Conservation (phyloP, 73 alveolate species). For the Effrenium voratum region DNA sequence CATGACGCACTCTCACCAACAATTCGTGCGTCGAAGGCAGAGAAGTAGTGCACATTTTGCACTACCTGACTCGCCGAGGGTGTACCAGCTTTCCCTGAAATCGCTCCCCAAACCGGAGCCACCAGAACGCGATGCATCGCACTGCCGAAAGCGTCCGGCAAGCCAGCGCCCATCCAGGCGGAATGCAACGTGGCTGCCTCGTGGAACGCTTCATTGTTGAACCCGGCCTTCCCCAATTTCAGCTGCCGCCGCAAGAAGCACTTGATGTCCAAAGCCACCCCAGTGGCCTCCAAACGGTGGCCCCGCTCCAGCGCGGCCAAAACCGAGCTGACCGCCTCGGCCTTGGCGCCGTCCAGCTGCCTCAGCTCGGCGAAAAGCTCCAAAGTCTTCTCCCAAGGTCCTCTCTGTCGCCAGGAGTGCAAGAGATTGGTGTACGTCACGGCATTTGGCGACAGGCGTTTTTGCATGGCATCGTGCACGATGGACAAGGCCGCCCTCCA, state of each 20-base stretch:
- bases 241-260: not conserved
- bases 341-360: not conserved
- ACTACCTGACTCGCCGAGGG: not conserved
- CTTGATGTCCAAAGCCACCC: not conserved
- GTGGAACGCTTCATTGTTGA: not conserved
- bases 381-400: constrained; percentile 37
- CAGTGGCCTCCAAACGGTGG: constrained; percentile 10
- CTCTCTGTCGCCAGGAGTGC: not conserved
- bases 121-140: not conserved
- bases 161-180: constrained; percentile 5
- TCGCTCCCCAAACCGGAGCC: not conserved
- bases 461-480: not conserved
- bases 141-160: not conserved
- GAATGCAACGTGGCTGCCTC: not conserved
- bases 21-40: not conserved
- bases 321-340: not conserved
- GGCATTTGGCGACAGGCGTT: not conserved
- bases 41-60: constrained; percentile 14
- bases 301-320: not conserved
- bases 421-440: constrained; percentile 4
- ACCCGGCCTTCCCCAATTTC: not conserved
- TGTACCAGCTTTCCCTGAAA: not conserved
- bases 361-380: not conserved
- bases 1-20: not conserved
- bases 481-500: constrained; percentile 39